Evolutionary conservation across 202 grass and related monocot species (phyloP).

Genomic region (Digitaria exilis): DNA sequence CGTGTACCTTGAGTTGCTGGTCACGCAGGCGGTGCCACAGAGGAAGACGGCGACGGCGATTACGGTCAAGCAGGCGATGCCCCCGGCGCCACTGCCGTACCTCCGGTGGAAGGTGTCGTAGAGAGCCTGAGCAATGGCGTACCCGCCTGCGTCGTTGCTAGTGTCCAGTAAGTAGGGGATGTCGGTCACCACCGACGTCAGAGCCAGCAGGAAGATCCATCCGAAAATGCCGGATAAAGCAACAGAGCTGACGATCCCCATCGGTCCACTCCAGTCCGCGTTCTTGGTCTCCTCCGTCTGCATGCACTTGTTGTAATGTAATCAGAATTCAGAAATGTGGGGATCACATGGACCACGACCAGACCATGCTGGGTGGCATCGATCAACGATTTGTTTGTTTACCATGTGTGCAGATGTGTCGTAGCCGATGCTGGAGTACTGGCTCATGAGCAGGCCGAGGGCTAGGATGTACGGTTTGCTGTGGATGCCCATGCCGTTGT

Average conservation of each 20-base stretch:
- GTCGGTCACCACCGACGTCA: not conserved
- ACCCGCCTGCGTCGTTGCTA: not conserved
- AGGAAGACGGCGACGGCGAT: not conserved
- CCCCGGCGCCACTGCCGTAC: not conserved
- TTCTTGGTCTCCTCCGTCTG: constrained; percentile 89
- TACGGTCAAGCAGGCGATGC: not conserved
- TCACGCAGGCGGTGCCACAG: not conserved
- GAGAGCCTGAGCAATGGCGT: not conserved
- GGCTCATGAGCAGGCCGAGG: constrained; percentile 72
- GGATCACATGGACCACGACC: too few species aligned
- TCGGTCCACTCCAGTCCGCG: constrained; percentile 36
- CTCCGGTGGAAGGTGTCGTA: not conserved
- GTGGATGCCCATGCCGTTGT: constrained; percentile 61
- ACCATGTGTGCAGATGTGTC: constrained; percentile 87
- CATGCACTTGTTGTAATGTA: not conserved
- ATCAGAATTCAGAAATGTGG: too few species aligned
- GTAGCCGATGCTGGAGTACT: constrained; percentile 76
- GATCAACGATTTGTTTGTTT: not conserved
- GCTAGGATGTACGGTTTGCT: constrained; percentile 69
- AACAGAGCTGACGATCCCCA: not conserved
- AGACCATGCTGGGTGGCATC: too few species aligned
- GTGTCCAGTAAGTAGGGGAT: not conserved
- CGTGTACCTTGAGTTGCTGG: constrained; percentile 11
- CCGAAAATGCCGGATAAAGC: not conserved
- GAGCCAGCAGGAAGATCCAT: not conserved